A percentile compares a stretch with the other conserved stretches of the same genome.
These are phyloP conservation scores for Komagataella mondaviorum DNA, from an alignment of 805 yeast genomes.

Conservation along the genomic window DNA sequence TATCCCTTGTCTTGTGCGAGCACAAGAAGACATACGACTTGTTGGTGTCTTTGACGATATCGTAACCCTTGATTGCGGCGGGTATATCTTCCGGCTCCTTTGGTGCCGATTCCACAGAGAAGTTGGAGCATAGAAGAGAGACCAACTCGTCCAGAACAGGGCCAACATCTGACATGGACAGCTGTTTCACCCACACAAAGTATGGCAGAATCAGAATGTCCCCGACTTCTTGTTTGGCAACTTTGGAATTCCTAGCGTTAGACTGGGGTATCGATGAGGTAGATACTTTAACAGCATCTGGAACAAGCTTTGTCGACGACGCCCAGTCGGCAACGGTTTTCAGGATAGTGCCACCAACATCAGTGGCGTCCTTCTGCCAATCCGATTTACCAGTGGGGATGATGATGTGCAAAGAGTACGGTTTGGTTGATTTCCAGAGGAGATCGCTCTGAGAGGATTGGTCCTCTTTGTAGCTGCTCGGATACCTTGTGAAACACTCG, in stretches of 20 bases:
- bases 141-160: constrained; percentile 29
- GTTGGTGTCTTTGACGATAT: constrained; percentile 23
- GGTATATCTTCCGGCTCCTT: constrained; percentile 7
- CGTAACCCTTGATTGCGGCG: constrained; percentile 15
- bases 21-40: constrained; percentile 57
- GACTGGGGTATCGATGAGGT: constrained; percentile 31
- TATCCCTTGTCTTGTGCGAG: constrained; percentile 85
- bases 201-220: constrained; percentile 62
- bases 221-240: constrained; percentile 28
- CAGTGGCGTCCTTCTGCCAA: constrained; percentile 69
- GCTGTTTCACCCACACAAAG: constrained; percentile 52
- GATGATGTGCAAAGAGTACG: constrained; percentile 58
- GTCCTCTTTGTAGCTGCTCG: constrained; percentile 33
- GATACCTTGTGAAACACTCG: constrained; percentile 39
- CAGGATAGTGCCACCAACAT: constrained; percentile 18
- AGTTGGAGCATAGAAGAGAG: constrained; percentile 21
- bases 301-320: constrained; percentile 9
- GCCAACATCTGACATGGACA: constrained; percentile 28
- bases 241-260: constrained; percentile 26
- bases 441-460: constrained; percentile 14
- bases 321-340: constrained; percentile 12
- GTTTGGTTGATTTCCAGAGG: constrained; percentile 61
- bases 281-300: constrained; percentile 31
- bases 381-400: constrained; percentile 77
- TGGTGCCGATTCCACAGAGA: constrained; percentile 1